phyloP scores from a whole-genome alignment of 1,139 yeast genomes.

The Kodamaea arcana region DNA sequence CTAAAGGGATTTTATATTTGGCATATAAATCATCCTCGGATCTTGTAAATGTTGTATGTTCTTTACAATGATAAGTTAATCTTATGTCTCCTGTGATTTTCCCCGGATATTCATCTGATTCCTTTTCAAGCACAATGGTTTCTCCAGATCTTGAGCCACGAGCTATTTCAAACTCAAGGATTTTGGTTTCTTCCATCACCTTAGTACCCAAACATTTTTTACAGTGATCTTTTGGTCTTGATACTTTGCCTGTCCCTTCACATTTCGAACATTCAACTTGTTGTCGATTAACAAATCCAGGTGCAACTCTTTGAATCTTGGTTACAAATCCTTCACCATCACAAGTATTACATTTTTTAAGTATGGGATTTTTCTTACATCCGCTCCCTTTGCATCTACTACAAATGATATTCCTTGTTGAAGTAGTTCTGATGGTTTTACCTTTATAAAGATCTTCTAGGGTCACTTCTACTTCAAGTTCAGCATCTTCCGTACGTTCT shows the following conservation, averaged over 20 bases:
- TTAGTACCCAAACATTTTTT: constrained; percentile 69
- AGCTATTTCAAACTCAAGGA: constrained; percentile 72
- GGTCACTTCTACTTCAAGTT: constrained; percentile 57
- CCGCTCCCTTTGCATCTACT: constrained; percentile 72
- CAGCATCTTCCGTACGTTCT: constrained; percentile 60
- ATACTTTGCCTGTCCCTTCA: constrained; percentile 64
- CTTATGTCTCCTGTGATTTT: constrained; percentile 76
- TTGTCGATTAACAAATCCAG: constrained; percentile 70
- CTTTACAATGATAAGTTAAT: constrained; percentile 50
- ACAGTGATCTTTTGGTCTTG: constrained; percentile 69
- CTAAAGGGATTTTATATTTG: constrained; percentile 56
- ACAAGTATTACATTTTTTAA: constrained; percentile 61
- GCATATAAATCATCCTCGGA: constrained; percentile 64
- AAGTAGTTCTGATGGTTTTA: constrained; percentile 69
- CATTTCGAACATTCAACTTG: constrained; percentile 65
- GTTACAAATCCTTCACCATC: constrained; percentile 66
- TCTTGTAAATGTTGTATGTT: constrained; percentile 49
- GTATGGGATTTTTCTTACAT: constrained; percentile 55
- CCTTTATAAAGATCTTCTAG: constrained; percentile 81
- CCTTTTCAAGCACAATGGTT: constrained; percentile 55
- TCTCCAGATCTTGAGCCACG: constrained; percentile 69
- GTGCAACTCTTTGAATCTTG: constrained; percentile 64
- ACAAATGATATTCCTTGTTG: constrained; percentile 73
- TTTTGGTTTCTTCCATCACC: constrained; percentile 61
- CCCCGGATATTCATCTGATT: constrained; percentile 78